Conservation (phyloP, 2,329 filamentous ascomycete genomes). For the Triangularia setosa region DNA sequence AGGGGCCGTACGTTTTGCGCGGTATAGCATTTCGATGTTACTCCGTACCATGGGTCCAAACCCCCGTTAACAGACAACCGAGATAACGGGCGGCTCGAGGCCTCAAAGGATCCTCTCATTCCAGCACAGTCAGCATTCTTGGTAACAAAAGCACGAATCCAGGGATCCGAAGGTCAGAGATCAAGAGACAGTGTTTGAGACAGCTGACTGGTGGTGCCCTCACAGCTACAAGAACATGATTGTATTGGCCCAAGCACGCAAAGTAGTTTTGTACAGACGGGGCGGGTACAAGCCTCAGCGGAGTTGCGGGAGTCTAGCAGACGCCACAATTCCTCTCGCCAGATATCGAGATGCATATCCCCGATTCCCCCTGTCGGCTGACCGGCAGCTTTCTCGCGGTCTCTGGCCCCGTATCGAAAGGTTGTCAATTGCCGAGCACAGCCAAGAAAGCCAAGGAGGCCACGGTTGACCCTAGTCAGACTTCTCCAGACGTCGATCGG, state of each 20-base stretch:
- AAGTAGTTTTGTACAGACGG: background rate
- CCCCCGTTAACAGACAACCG: conserved; percentile 2
- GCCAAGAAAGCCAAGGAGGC: conserved; percentile 9
- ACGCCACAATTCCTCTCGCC: conserved; percentile 13
- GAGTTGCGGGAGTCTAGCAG: conserved; percentile 8
- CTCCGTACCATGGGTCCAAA: conserved; percentile 13
- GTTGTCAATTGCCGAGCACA: conserved; percentile 25
- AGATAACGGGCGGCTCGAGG: background rate
- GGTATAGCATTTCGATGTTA: background rate
- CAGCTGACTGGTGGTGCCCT: background rate
- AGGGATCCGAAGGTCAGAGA: background rate
- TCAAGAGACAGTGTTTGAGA: background rate
- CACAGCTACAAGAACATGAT: background rate
- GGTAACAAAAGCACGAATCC: background rate
- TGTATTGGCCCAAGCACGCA: background rate
- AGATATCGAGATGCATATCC: conserved; percentile 15
- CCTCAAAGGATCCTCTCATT: background rate
- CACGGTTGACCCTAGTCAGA: background rate
- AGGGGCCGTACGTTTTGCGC: conserved; percentile 10
- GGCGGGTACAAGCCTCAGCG: background rate
- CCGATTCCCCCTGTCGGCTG: conserved; percentile 19
- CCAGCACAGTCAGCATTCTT: background rate
- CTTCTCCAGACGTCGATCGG: conserved; percentile 8
- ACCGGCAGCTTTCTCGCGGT: conserved; percentile 11
- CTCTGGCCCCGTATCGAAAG: conserved; percentile 4